Evolutionary conservation across 108 stramenopile genomes (phyloP), one percentile per base, ranked within the genome.

Genomic region (Cyclotella sp.): DNA sequence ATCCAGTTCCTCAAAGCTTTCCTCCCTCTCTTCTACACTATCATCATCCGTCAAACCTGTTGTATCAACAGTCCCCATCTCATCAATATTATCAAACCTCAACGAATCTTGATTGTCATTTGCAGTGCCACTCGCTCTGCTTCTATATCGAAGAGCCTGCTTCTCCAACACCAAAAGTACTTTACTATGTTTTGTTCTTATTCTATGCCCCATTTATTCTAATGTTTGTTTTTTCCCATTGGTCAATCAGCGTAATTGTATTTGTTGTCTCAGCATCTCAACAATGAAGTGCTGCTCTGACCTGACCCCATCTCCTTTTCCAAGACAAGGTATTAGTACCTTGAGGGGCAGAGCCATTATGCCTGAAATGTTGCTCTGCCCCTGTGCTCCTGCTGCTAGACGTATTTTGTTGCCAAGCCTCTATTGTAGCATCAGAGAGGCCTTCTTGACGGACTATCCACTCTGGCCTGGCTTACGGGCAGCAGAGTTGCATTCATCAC

Each of bases 231-330:
- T 64, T 73, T 19, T 45, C 72, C 29, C 45, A 64, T 65, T 47
- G 26, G 19, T 65, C 63, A 51, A 73, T 73, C 29, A 60, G 52
- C 42, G 40, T 45, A 21, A 59, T 70, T 57, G 68, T 45, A n/a
- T n/a, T 59, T n/a, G 42, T 24, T 19, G 8, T 6, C 5, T 21
- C 24, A 3, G 22, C 22, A 3, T 1, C 55, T 57, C n/a, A n/a
- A n/a, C n/a, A 2, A 21, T 43, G 18, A 1, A 26, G 49, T 28
- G 39, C 55, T 0, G 3, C 29, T 26, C 55, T 10, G 19, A 5
- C 22, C 21, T 14, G 53, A 6, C 1, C 14, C 1, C 27, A 4
- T 12, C 40, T 16, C n/a, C n/a, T n/a, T n/a, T n/a, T n/a, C n/a
- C n/a, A n/a, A n/a, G n/a, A n/a, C n/a, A n/a, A n/a, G n/a, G n/a